A percentile compares a stretch with the other conserved stretches of the same genome.
Evolutionary conservation across 2,329 filamentous ascomycete genomes (phyloP).

Genomic region (Pseudopithomyces chartarum): DNA sequence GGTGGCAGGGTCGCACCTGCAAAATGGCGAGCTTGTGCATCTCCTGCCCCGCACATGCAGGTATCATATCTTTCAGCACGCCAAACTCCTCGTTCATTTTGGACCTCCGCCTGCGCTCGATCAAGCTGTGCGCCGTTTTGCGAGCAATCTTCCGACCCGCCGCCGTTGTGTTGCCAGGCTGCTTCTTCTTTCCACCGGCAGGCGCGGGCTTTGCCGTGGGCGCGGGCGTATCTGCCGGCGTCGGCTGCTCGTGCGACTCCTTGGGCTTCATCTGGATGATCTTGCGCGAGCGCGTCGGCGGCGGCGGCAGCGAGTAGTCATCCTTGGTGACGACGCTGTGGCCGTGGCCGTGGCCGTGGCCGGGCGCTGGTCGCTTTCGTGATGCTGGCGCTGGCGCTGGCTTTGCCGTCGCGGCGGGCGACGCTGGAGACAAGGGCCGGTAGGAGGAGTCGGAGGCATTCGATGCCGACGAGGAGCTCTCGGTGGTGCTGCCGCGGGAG

Average conservation of each 20-base stretch:
- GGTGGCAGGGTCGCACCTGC: conserved; percentile 64
- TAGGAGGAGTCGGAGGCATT: conserved; percentile 59
- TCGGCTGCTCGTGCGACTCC: conserved; percentile 31
- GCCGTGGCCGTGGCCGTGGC: too few relatives aligned
- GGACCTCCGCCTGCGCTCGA: conserved; percentile 83
- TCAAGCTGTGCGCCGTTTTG: conserved; percentile 95
- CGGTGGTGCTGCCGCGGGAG: conserved; percentile 49
- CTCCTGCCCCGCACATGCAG: conserved; percentile 87
- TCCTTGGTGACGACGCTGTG: conserved; percentile 57
- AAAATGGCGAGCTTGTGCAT: conserved; percentile 98
- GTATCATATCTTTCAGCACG: conserved; percentile 92
- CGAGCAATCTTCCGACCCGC: conserved; percentile 93
- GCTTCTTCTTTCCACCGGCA: conserved; percentile 71
- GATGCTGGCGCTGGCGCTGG: conserved; percentile 28
- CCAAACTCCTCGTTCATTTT: conserved; percentile 99
- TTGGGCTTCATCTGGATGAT: conserved; percentile 96
- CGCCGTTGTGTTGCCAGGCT: conserved; percentile 70
- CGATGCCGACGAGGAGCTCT: conserved; percentile 53
- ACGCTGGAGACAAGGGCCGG: conserved; percentile 52
- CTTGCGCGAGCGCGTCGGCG: conserved; percentile 88
- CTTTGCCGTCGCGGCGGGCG: conserved; percentile 38
- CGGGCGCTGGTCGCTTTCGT: conserved; percentile 41
- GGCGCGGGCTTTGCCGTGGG: conserved; percentile 27
- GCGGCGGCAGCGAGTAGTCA: conserved; percentile 82
- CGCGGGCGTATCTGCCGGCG: conserved; percentile 21